Evolutionary conservation across 1,284 basidiomycete species (phyloP).

Genomic region (Leucoagaricus sp.): DNA sequence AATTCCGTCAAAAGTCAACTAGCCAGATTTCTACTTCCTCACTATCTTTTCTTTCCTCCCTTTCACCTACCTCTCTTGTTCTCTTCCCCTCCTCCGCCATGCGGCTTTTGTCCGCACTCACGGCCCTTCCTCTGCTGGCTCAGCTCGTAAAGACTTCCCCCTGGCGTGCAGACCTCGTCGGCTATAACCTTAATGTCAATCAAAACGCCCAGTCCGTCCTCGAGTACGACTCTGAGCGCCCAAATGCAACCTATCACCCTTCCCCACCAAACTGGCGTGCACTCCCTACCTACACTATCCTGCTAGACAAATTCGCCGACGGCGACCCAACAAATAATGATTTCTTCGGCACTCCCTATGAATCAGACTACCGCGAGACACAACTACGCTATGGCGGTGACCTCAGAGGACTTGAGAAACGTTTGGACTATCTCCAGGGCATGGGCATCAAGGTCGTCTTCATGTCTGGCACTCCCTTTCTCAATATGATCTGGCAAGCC

Average conservation of each 20-base stretch:
- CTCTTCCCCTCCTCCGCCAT: slow-evolving; percentile 22
- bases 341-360: slow-evolving; percentile 78
- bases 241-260: slow-evolving; percentile 68
- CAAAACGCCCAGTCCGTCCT: slow-evolving; percentile 68
- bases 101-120: slow-evolving; percentile 37
- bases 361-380: slow-evolving; percentile 85
- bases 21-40: slow-evolving; percentile 15
- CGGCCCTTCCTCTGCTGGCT: slow-evolving; percentile 28
- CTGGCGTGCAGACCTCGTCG: slow-evolving; percentile 73
- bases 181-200: slow-evolving; percentile 87
- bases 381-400: slow-evolving; percentile 89
- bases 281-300: slow-evolving; percentile 82
- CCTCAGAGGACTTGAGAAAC: slow-evolving; percentile 70
- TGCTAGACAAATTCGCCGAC: slow-evolving; percentile 91
- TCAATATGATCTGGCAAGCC: slow-evolving; percentile 95
- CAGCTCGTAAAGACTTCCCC: slow-evolving; percentile 52
- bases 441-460: slow-evolving; percentile 87
- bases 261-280: slow-evolving; percentile 88
- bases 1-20: slow-evolving; percentile 8
- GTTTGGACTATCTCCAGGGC: slow-evolving; percentile 84
- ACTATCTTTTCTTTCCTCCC: slow-evolving; percentile 17
- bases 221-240: slow-evolving; percentile 67
- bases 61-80: slow-evolving; percentile 16
- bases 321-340: slow-evolving; percentile 91
- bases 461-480: slow-evolving; percentile 87